A percentile compares a stretch with the other conserved stretches of the same genome.
These are phyloP conservation scores for Centrapalus pauciflorus DNA, from an alignment of 129 eudicot genomes.

Conservation along the genomic window DNA sequence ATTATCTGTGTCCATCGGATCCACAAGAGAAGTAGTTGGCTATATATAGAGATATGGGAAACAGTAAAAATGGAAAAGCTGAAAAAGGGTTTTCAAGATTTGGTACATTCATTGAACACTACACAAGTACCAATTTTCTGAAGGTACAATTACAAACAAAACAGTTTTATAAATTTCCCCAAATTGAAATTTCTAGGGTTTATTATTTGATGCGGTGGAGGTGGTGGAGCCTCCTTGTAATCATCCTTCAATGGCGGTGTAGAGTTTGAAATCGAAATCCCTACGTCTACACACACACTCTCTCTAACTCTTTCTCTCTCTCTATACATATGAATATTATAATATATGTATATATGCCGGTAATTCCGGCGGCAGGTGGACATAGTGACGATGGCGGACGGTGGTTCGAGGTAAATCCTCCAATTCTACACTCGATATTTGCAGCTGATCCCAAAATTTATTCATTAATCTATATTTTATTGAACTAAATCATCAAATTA, in stretches of 20 bases:
- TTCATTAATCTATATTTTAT: neutral
- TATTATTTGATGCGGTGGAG: neutral
- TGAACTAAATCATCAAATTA: neutral
- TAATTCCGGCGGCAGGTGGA: conserved; percentile 39
- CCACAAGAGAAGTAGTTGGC: neutral
- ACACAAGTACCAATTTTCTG: conserved; percentile 2
- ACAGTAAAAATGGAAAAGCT: conserved; percentile 3
- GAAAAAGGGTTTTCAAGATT: neutral
- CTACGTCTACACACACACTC: neutral
- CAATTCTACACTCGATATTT: conserved; percentile 7
- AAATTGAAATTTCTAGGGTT: conserved; percentile 24
- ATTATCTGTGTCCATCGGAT: neutral
- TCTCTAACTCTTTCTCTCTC: conserved; percentile 26
- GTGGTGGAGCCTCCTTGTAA: conserved; percentile 5
- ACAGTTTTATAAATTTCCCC: neutral
- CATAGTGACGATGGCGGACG: conserved; percentile 13
- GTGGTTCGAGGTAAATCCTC: conserved; percentile 31
- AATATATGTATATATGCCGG: conserved; percentile 7
- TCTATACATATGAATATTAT: conserved; percentile 10
- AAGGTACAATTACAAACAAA: conserved; percentile 3
- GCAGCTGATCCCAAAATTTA: conserved; percentile 28
- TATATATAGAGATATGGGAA: neutral
- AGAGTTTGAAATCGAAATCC: conserved; percentile 9
- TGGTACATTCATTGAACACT: neutral
- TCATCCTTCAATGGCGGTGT: conserved; percentile 25